Evolutionary conservation across 805 yeast species (phyloP), one percentile per base, ranked within the genome.

Genomic region (Cyberlindnera euphorbiae): DNA sequence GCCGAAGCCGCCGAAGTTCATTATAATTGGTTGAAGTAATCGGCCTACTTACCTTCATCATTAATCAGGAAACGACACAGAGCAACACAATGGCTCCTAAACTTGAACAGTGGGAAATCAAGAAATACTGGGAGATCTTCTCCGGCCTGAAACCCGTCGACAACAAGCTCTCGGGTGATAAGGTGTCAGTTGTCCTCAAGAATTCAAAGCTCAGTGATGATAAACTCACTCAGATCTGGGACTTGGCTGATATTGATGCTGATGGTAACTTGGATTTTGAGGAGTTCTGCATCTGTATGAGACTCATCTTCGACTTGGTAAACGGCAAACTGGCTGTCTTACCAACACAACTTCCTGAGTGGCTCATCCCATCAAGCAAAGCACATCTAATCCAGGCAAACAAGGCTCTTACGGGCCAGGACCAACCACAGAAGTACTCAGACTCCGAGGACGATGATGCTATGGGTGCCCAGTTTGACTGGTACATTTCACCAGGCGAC

Each of bases 91-190:
- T 51, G 57, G 38, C 55, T 17, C 88, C 90, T 17, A 78, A 83
- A 44, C 64, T 88, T 42, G 96, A 87, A 59, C 93, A 88, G 50
- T 88, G 95, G 83, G 98, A 93, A 63, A 88, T 89, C 52, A 83
- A 88, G 55, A 90, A 90, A 64, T 93, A 88, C 69, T 93, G 98
- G 98, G 95, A 93, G 62, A 89, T 93, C 31, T 93, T 93, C 68
- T 78, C 82, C 46, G 95, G 96, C 11, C 74, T 93, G 52, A 75
- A 77, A 45, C 98, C 99, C 0, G 77, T 64, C 24, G 74, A 77
- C 36, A 88, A 86, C 55, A 79, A 82, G 55, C 71, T 93, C 23
- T 71, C 82, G 16, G 96, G 96, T 32, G 93, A 83, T 39, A 80
- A 82, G 56, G 94, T 89, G 15, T 73, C 83, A 21, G 79, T 87